phyloP scores from a whole-genome alignment of 106 monocot species.

The Chionographis japonica region DNA sequence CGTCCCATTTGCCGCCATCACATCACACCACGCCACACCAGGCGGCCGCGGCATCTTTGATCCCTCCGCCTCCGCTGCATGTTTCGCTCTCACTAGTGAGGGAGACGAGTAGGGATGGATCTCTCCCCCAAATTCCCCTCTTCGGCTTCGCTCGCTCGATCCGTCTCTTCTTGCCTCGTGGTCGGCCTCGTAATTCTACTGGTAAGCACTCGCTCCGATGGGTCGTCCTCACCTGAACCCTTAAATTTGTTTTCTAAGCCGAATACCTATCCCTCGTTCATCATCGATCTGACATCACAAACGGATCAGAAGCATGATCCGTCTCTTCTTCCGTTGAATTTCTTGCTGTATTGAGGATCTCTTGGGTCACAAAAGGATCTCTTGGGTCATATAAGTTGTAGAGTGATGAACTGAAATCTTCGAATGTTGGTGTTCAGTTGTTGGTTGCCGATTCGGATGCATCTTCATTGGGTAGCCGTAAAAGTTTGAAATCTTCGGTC shows the following conservation, averaged over 20 bases:
- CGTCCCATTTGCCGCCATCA: too few relatives aligned
- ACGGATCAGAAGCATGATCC: too few relatives aligned
- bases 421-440: slow-evolving; percentile 10
- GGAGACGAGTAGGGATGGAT: slow-evolving; percentile 7
- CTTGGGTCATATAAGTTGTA: not conserved
- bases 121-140: not conserved
- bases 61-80: too few relatives aligned
- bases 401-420: not conserved
- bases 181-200: slow-evolving; percentile 11
- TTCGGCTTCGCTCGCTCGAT: not conserved
- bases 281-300: too few relatives aligned
- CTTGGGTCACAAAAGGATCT: not conserved
- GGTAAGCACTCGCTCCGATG: not conserved
- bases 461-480: slow-evolving; percentile 20
- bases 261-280: not conserved
- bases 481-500: slow-evolving; percentile 46
- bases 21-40: too few relatives aligned
- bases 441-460: slow-evolving; percentile 21
- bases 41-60: too few relatives aligned
- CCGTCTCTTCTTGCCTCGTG: not conserved
- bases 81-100: too few relatives aligned
- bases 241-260: not conserved
- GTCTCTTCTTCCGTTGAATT: not conserved
- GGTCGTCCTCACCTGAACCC: not conserved
- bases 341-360: not conserved